phyloP scores from a whole-genome alignment of 2,329 filamentous ascomycete species.

The Nannizziopsis arthrosporioides region DNA sequence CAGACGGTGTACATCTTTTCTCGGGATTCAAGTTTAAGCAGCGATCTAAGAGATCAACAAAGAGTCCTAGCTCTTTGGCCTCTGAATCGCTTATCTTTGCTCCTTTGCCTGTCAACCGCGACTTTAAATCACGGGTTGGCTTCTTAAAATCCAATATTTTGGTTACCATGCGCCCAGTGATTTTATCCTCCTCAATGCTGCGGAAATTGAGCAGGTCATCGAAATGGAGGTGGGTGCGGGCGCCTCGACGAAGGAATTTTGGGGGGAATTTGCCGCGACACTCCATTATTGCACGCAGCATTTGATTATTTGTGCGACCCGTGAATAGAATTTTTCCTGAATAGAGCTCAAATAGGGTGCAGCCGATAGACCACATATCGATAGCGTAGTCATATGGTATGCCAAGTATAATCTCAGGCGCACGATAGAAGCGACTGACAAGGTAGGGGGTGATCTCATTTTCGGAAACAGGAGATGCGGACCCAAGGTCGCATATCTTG shows the following conservation, averaged over 20 bases:
- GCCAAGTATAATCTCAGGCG: conserved; percentile 93
- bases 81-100: conserved; percentile 63
- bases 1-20: conserved; percentile 73
- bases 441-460: conserved; percentile 90
- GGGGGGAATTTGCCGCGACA: conserved; percentile 83
- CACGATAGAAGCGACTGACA: conserved; percentile 92
- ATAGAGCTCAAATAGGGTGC: conserved; percentile 92
- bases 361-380: conserved; percentile 96
- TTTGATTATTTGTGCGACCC: conserved; percentile 92
- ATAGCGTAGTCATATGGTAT: conserved; percentile 89
- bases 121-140: conserved; percentile 69
- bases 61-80: conserved; percentile 64
- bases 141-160: conserved; percentile 44
- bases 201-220: conserved; percentile 74
- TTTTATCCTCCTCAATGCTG: conserved; percentile 74
- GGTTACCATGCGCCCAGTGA: conserved; percentile 62
- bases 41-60: conserved; percentile 77
- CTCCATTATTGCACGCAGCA: conserved; percentile 94
- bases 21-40: conserved; percentile 85
- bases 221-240: conserved; percentile 67
- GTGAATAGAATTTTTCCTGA: conserved; percentile 96
- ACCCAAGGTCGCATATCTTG: conserved; percentile 93
- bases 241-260: conserved; percentile 74
- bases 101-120: conserved; percentile 59
- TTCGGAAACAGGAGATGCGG: conserved; percentile 83